Conservation (phyloP, 257 asterid species). For the Cruciata laevipes region DNA sequence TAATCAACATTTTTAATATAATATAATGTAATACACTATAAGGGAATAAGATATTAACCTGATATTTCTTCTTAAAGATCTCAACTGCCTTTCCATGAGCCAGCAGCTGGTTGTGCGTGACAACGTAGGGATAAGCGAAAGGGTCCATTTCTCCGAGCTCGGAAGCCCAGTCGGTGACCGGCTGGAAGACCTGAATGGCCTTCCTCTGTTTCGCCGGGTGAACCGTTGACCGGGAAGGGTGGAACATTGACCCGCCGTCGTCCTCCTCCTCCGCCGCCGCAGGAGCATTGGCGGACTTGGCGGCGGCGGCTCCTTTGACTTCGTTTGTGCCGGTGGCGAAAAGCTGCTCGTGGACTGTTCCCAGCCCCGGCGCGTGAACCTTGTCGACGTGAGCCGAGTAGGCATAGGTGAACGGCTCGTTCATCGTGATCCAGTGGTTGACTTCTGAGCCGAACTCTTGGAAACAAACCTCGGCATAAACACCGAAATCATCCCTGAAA, state of each 20-base stretch:
- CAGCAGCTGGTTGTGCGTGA: background rate
- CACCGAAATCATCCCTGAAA: background rate
- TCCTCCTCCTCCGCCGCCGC: background rate
- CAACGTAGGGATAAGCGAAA: background rate
- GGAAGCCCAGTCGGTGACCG: background rate
- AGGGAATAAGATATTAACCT: background rate
- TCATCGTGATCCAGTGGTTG: background rate
- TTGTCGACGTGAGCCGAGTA: background rate
- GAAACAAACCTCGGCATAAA: background rate
- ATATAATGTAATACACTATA: no score
- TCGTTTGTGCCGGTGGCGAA: background rate
- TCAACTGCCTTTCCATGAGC: conserved; percentile 4
- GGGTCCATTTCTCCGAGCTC: background rate
- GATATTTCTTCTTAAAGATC: background rate
- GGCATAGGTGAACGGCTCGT: conserved; percentile 1
- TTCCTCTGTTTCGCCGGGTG: background rate
- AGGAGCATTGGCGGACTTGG: background rate
- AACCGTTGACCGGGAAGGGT: background rate
- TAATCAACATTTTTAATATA: no score
- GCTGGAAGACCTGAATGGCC: background rate
- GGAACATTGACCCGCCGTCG: conserved; percentile 3
- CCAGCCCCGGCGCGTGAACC: background rate
- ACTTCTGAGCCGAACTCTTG: background rate
- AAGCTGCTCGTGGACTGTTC: conserved; percentile 1
- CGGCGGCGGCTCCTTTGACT: no score